Evolutionary conservation across 2,329 filamentous ascomycete species (phyloP), one percentile per base, ranked within the genome.

Genomic region (Apiospora malaysiana): DNA sequence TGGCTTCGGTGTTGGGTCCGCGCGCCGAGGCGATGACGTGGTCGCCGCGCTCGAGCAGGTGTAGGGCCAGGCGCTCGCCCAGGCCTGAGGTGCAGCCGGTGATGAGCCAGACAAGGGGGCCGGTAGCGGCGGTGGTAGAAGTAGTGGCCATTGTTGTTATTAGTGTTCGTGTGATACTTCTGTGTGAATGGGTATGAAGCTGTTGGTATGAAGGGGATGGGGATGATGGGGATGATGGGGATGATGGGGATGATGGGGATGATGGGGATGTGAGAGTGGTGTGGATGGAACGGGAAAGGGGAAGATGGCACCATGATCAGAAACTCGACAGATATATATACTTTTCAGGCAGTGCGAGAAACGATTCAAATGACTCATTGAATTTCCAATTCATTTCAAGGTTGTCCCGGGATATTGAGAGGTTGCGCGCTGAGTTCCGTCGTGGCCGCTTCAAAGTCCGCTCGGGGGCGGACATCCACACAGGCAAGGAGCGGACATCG

Each of bases 41-140:
- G 66, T 72, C 68, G 32, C 71, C 70, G 23, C 65, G 66, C 9
- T 23, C 25, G 21, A 71, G 68, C 42, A 74, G 68, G 42, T 66
- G 68, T 3, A 67, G 66, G 9, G 72, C 72, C 21, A 74, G 70
- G 47, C 59, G 37, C 47, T 71, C 71, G 32, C 72, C 73, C 25
- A 74, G 72, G 45, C 73, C 73, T 43, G 70, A 71, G 69, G 69
- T 70, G 63, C 73, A 74, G 42, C 73, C 73, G 6, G 72, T 73
- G 66, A 74, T 69, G 47, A 70, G 46, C 56, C 59, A 65, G 18
- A 42, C 32, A 3, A 47, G 45, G 45, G 45, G 45, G 3, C 45
- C 21, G 18, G 45, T n/a, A 6, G 43, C 2, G 7, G 14, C n/a
- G 49, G 25, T 32, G 25, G 8, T 7, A n/a, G 45, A 4, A 21